Evolutionary conservation across 2,329 filamentous ascomycete genomes (phyloP).

Genomic region (Sporothrix inflata): DNA sequence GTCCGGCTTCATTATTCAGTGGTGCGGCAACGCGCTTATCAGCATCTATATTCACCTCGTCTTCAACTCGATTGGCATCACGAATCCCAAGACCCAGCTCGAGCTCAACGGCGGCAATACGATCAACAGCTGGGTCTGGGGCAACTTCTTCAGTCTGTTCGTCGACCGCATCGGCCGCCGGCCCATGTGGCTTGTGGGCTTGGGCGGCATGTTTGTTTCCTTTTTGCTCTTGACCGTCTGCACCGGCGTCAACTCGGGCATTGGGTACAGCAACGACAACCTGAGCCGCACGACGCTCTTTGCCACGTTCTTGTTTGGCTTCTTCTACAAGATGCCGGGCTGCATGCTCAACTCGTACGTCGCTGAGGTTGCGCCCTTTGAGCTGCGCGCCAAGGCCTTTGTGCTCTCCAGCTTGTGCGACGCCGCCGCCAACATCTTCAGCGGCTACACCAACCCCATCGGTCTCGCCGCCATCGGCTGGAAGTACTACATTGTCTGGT

Average conservation of each 20-base stretch:
- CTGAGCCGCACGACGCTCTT: slow-evolving; percentile 28
- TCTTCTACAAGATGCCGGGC: slow-evolving; percentile 45
- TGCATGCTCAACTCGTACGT: slow-evolving; percentile 38
- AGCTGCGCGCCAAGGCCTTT: slow-evolving; percentile 33
- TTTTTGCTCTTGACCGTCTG: slow-evolving; percentile 31
- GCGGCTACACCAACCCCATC: slow-evolving; percentile 33
- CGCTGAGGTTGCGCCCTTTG: slow-evolving; percentile 31
- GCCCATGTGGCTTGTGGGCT: slow-evolving; percentile 35
- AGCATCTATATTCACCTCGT: slow-evolving; percentile 42
- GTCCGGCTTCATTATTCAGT: slow-evolving; percentile 32
- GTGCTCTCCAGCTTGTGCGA: slow-evolving; percentile 28
- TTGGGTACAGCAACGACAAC: slow-evolving; percentile 28
- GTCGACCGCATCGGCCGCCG: slow-evolving; percentile 35
- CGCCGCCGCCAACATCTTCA: slow-evolving; percentile 32
- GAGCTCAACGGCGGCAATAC: slow-evolving; percentile 36
- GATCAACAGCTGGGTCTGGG: slow-evolving; percentile 35
- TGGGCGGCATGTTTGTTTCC: slow-evolving; percentile 31
- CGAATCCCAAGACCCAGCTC: slow-evolving; percentile 29
- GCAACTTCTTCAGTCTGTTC: slow-evolving; percentile 21
- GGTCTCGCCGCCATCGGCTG: slow-evolving; percentile 34
- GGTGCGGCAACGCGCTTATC: slow-evolving; percentile 38
- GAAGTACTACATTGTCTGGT: slow-evolving; percentile 36
- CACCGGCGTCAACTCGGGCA: slow-evolving; percentile 32
- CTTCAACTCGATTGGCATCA: slow-evolving; percentile 42
- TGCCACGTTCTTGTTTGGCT: slow-evolving; percentile 28